Conservation (phyloP, 257 asterid species). For the Handroanthus guayacan region DNA sequence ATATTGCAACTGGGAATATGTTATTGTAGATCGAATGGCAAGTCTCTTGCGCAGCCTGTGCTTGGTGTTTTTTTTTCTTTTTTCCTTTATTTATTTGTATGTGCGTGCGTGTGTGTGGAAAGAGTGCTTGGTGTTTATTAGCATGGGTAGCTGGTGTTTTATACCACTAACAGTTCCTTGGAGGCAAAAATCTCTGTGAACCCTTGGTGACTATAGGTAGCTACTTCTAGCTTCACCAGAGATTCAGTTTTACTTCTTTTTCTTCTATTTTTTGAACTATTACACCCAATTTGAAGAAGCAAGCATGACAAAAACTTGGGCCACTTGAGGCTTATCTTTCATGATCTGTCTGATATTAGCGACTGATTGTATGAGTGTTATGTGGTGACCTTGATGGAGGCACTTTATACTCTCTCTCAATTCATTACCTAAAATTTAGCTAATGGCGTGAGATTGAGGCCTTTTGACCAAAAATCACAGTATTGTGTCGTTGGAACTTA, state of each 20-base stretch:
- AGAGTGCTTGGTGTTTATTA: background rate
- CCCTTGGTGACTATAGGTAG: background rate
- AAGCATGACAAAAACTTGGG: background rate
- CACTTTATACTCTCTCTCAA: slow-evolving; percentile 19
- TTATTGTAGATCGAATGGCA: background rate
- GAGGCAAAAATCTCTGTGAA: background rate
- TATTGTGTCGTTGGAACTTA: slow-evolving; percentile 24
- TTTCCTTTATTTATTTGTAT: too few relatives aligned
- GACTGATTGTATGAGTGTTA: background rate
- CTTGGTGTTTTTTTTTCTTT: too few relatives aligned
- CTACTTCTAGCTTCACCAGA: background rate
- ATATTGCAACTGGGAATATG: slow-evolving; percentile 18
- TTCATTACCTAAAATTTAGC: slow-evolving; percentile 5
- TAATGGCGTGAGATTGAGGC: slow-evolving; percentile 16
- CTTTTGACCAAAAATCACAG: background rate
- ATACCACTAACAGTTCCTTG: background rate
- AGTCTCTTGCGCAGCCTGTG: background rate
- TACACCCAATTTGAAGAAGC: background rate
- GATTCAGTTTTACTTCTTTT: background rate
- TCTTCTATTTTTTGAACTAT: background rate
- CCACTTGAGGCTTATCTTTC: slow-evolving; percentile 13
- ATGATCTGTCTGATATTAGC: slow-evolving; percentile 12
- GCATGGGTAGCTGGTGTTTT: background rate
- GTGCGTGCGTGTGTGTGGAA: too few relatives aligned
- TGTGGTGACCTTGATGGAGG: background rate